Evolutionary conservation across 257 asterid species (phyloP).

Genomic region (Prunella vulgaris): DNA sequence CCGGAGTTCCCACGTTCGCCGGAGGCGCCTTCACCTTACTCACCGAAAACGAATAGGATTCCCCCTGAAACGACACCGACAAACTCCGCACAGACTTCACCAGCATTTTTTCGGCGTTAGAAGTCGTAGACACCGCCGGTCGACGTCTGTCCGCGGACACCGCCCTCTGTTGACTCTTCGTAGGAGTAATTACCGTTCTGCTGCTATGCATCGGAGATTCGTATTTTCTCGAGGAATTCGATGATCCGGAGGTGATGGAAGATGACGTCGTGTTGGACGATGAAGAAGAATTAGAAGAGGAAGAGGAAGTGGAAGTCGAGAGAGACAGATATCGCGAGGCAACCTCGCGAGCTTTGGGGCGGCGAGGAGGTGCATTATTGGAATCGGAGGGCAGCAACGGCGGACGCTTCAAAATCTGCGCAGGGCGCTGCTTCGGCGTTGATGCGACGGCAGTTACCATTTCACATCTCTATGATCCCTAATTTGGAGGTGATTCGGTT

Average conservation of each 20-base stretch:
- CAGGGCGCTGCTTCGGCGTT: conserved; percentile 46
- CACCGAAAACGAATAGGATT: conserved; percentile 48
- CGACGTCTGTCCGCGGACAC: conserved; percentile 48
- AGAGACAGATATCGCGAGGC: conserved; percentile 60
- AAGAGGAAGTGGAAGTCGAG: conserved; percentile 52
- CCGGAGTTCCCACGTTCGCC: conserved; percentile 29
- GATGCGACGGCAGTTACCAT: conserved; percentile 70
- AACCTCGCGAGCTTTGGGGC: conserved; percentile 53
- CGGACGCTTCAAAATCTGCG: conserved; percentile 46
- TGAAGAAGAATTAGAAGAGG: conserved; percentile 53
- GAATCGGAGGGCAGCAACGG: conserved; percentile 63
- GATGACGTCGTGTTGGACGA: conserved; percentile 53
- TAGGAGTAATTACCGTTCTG: conserved; percentile 31
- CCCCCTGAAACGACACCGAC: conserved; percentile 87
- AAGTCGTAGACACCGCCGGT: conserved; percentile 29
- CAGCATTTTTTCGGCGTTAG: conserved; percentile 53
- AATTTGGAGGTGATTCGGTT: conserved; percentile 20
- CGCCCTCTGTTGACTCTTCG: conserved; percentile 39
- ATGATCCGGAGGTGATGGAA: conserved; percentile 46
- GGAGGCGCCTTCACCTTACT: conserved; percentile 61
- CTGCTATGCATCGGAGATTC: conserved; percentile 47
- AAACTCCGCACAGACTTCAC: conserved; percentile 58
- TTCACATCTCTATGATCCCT: conserved; percentile 42
- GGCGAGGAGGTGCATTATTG: conserved; percentile 51
- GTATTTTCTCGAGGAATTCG: conserved; percentile 40